phyloP scores from a whole-genome alignment of 148 eudicot genomes.

The Amaranthus hypochondriacus region DNA sequence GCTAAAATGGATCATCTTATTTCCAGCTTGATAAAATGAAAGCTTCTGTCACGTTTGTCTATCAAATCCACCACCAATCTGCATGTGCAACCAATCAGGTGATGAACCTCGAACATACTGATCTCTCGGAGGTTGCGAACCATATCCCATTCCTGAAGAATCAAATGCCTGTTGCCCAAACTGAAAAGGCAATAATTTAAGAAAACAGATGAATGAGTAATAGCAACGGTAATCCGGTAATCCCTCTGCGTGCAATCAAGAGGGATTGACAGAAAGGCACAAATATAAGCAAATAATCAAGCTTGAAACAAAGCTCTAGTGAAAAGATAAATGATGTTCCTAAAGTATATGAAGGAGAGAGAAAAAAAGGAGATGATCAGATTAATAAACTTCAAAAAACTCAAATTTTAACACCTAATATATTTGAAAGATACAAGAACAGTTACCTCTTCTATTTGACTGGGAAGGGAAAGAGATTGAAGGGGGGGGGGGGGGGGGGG shows the following conservation, averaged over 20 bases:
- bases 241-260: not conserved
- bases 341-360: not conserved
- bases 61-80: constrained; percentile 75
- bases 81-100: constrained; percentile 94
- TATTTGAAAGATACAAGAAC: not conserved
- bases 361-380: not conserved
- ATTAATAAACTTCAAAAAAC: too few relatives aligned
- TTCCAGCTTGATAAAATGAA: constrained; percentile 16
- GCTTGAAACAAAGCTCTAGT: too few relatives aligned
- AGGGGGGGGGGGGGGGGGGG: not conserved
- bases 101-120: constrained; percentile 48
- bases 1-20: constrained; percentile 22
- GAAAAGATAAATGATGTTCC: too few relatives aligned
- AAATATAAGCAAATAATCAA: too few relatives aligned
- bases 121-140: constrained; percentile 58
- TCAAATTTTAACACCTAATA: too few relatives aligned
- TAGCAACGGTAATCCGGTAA: not conserved
- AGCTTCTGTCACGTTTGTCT: constrained; percentile 40
- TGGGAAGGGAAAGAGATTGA: not conserved
- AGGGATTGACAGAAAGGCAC: too few relatives aligned
- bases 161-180: constrained; percentile 65
- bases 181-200: constrained; percentile 30
- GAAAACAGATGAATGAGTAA: constrained; percentile 8
- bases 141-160: constrained; percentile 44
- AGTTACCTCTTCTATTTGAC: not conserved